phyloP scores from a whole-genome alignment of 192 early-diverging fungal genomes.

The Backusella sp. region DNA sequence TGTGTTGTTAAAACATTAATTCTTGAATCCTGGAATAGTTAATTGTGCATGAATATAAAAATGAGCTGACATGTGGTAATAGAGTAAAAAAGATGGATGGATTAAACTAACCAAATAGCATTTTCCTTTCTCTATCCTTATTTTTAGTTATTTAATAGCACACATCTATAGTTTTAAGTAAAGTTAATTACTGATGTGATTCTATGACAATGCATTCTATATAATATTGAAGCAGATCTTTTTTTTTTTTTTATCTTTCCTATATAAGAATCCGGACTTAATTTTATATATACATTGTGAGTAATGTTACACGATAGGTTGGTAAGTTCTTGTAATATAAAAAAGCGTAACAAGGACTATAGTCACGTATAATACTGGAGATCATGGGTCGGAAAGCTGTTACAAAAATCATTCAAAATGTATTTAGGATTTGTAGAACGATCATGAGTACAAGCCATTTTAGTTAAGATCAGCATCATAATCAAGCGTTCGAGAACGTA shows the following conservation, averaged over 20 bases:
- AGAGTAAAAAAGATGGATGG: not conserved
- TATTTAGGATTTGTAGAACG: not conserved
- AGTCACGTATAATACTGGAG: not conserved
- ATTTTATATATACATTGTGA: not conserved
- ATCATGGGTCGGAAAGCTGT: not conserved
- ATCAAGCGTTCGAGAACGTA: not conserved
- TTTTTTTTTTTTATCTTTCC: not conserved
- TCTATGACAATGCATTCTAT: no score
- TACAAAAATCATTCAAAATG: not conserved
- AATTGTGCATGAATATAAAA: not conserved
- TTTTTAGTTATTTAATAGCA: not conserved
- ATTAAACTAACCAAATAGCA: not conserved
- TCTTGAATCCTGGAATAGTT: not conserved
- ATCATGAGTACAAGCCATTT: not conserved
- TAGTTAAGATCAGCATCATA: slow-evolving; percentile 3
- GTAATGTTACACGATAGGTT: not conserved
- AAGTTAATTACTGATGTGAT: no score
- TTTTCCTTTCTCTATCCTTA: not conserved
- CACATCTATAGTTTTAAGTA: no score
- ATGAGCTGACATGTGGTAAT: not conserved
- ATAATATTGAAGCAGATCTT: not conserved
- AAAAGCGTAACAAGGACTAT: not conserved
- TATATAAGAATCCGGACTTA: not conserved
- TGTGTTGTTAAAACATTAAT: not conserved
- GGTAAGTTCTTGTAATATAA: not conserved